These are phyloP conservation scores for Betula pendula DNA, from an alignment of 306 rosid species.

Conservation along the genomic window DNA sequence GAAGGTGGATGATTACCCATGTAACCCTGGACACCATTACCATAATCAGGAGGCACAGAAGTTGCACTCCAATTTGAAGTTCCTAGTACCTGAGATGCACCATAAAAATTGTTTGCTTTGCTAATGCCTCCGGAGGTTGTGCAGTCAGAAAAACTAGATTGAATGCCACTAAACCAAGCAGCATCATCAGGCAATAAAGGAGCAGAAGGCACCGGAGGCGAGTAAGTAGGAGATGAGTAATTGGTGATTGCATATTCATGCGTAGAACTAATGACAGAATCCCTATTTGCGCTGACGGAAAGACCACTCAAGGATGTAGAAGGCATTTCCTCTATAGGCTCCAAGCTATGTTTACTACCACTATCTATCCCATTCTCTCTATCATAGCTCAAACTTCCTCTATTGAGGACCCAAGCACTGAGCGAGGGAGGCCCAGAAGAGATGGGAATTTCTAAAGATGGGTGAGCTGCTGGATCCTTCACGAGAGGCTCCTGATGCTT, in stretches of 20 bases:
- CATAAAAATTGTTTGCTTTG: slow-evolving; percentile 26
- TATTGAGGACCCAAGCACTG: slow-evolving; percentile 82
- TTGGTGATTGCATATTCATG: slow-evolving; percentile 32
- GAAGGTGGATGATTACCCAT: slow-evolving; percentile 44
- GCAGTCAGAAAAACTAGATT: slow-evolving; percentile 37
- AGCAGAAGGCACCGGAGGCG: slow-evolving; percentile 82
- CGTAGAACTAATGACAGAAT: slow-evolving; percentile 25
- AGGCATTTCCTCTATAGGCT: slow-evolving; percentile 63
- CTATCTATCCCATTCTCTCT: slow-evolving; percentile 46
- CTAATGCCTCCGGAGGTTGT: slow-evolving; percentile 17
- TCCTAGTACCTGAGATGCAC: slow-evolving; percentile 30
- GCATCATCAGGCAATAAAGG: slow-evolving; percentile 81
- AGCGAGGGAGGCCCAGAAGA: slow-evolving; percentile 91
- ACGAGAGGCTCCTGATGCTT: slow-evolving; percentile 46
- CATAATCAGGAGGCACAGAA: slow-evolving; percentile 43
- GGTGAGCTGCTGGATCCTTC: slow-evolving; percentile 44
- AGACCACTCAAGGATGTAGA: slow-evolving; percentile 48
- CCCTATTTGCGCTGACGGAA: slow-evolving; percentile 39
- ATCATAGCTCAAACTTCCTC: slow-evolving; percentile 42
- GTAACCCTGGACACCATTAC: slow-evolving; percentile 42
- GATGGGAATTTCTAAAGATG: slow-evolving; percentile 45
- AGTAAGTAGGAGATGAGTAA: slow-evolving; percentile 50
- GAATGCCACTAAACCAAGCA: slow-evolving; percentile 53
- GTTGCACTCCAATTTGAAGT: slow-evolving; percentile 55
- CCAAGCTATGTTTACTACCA: slow-evolving; percentile 42